These are phyloP conservation scores for Colletotrichum caudatum DNA, from an alignment of 2,329 filamentous ascomycete species.

Conservation along the genomic window DNA sequence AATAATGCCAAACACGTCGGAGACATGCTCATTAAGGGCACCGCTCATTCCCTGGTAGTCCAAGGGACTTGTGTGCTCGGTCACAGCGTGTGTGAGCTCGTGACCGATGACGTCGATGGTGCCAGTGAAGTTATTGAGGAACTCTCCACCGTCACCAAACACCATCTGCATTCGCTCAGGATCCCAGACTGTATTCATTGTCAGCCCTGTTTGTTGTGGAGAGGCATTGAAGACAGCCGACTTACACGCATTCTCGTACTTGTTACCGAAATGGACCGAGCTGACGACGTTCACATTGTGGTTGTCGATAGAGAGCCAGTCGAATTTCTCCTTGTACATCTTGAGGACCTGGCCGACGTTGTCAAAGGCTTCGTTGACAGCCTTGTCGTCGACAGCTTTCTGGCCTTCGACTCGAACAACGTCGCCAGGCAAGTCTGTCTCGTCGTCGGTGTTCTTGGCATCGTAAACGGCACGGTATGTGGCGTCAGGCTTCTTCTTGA, in stretches of 20 bases:
- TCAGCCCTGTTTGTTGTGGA: not conserved
- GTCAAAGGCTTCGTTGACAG: constrained; percentile 63
- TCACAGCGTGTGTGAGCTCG: constrained; percentile 68
- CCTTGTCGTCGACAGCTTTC: constrained; percentile 53
- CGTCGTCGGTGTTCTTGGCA: constrained; percentile 53
- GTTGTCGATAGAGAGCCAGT: constrained; percentile 66
- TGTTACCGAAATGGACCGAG: constrained; percentile 64
- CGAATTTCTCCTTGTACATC: constrained; percentile 63
- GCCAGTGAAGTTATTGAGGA: constrained; percentile 64
- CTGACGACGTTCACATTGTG: constrained; percentile 62
- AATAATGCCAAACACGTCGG: constrained; percentile 69
- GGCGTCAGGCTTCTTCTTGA: constrained; percentile 45
- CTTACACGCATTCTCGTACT: constrained; percentile 65
- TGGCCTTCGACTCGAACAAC: constrained; percentile 59
- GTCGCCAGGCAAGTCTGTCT: constrained; percentile 56
- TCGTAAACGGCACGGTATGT: constrained; percentile 60
- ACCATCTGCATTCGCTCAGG: constrained; percentile 63
- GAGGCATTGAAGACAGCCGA: constrained; percentile 1
- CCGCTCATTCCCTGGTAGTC: constrained; percentile 65
- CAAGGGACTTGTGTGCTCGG: constrained; percentile 62
- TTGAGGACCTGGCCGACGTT: constrained; percentile 62
- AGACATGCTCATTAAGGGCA: constrained; percentile 68
- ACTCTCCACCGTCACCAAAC: constrained; percentile 66
- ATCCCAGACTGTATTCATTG: constrained; percentile 58
- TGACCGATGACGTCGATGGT: constrained; percentile 69